These are phyloP conservation scores for Chrysopogon serrulatus DNA, from an alignment of 176 grass and related monocot species.

Conservation along the genomic window DNA sequence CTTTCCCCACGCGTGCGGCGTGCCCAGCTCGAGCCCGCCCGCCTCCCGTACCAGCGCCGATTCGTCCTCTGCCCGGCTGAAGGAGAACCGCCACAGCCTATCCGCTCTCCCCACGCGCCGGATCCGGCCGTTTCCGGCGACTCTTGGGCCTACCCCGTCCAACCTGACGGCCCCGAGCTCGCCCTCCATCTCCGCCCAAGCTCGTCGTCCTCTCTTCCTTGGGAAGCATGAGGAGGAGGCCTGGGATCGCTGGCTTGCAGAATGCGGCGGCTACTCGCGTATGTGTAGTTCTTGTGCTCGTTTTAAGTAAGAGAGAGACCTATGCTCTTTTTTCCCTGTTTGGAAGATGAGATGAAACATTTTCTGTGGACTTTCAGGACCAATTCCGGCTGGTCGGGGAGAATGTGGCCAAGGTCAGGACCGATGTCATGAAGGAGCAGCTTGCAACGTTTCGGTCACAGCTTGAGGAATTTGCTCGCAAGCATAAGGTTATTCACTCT, in stretches of 20 bases:
- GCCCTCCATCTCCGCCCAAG: not conserved
- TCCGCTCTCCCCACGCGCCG: not conserved
- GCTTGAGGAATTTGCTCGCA: slow-evolving; percentile 87
- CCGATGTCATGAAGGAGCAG: slow-evolving; percentile 97
- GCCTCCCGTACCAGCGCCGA: not conserved
- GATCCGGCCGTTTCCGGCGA: not conserved
- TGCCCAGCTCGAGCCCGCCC: too few species aligned
- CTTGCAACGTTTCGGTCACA: slow-evolving; percentile 77
- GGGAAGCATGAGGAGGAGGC: slow-evolving; percentile 32
- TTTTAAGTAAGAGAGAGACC: not conserved
- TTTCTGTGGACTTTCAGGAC: slow-evolving; percentile 42
- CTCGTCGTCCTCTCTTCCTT: not conserved
- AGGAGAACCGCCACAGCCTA: not conserved
- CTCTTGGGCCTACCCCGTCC: not conserved
- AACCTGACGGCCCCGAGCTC: not conserved
- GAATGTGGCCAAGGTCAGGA: slow-evolving; percentile 92
- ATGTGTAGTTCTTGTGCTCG: not conserved
- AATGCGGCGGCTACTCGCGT: slow-evolving; percentile 52
- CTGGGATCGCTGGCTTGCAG: slow-evolving; percentile 47
- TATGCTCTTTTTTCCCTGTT: not conserved
- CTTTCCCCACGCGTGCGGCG: too few species aligned
- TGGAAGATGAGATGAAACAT: not conserved
- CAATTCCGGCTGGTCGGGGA: slow-evolving; percentile 81
- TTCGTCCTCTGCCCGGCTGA: not conserved
- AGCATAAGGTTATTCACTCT: slow-evolving; percentile 65